phyloP scores from a whole-genome alignment of 2,329 filamentous ascomycete genomes.

The Coniochaeta prunicola region DNA sequence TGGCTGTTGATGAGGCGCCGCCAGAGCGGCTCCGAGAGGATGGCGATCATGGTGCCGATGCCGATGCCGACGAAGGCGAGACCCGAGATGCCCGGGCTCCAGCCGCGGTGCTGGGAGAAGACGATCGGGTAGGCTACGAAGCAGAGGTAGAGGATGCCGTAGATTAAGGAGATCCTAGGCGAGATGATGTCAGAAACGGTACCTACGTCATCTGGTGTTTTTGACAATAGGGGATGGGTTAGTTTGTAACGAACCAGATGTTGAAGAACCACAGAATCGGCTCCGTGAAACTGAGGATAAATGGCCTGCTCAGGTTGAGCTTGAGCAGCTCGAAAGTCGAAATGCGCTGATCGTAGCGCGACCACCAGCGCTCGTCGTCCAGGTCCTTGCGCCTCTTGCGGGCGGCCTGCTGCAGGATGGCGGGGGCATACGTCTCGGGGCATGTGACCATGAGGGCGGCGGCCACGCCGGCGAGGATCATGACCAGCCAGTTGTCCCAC shows the following conservation, averaged over 20 bases:
- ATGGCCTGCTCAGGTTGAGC: conserved; percentile 69
- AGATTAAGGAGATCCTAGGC: conserved; percentile 68
- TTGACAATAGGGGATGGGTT: not conserved
- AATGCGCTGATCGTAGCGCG: conserved; percentile 67
- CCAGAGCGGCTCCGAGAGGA: conserved; percentile 62
- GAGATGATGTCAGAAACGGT: no score
- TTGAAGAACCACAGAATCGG: conserved; percentile 72
- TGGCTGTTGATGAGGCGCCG: conserved; percentile 73
- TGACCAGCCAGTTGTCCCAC: conserved; percentile 76
- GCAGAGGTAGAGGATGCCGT: conserved; percentile 77
- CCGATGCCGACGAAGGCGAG: conserved; percentile 70
- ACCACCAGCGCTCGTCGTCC: conserved; percentile 68
- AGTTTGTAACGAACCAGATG: conserved; percentile 41
- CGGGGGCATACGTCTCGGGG: conserved; percentile 71
- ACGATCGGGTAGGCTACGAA: conserved; percentile 88
- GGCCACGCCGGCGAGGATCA: conserved; percentile 62
- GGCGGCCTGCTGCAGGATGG: conserved; percentile 60
- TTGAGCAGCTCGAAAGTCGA: conserved; percentile 62
- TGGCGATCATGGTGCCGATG: conserved; percentile 54
- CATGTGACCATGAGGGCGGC: conserved; percentile 52
- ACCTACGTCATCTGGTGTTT: no score
- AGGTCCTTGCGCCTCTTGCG: conserved; percentile 58
- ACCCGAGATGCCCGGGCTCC: conserved; percentile 65
- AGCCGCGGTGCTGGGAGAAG: conserved; percentile 67
- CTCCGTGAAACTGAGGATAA: conserved; percentile 70